Conservation (phyloP, 129 eudicot genomes). For the Artemisia argyi region DNA sequence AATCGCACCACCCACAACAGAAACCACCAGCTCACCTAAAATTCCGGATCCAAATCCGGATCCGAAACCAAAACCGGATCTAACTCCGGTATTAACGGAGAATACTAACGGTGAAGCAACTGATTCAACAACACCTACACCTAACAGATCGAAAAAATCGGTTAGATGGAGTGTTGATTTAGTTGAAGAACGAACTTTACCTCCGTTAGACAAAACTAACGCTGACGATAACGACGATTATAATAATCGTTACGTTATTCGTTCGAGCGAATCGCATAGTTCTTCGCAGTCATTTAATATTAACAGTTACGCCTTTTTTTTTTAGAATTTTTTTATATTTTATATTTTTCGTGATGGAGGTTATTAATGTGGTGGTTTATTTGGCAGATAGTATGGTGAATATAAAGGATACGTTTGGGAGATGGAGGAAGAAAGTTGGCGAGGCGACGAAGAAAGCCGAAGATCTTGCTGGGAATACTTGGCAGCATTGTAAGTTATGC, state of each 20-base stretch:
- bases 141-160: constrained; percentile 61
- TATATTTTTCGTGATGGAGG: no score
- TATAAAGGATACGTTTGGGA: constrained; percentile 74
- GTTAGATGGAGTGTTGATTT: constrained; percentile 82
- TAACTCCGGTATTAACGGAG: constrained; percentile 11
- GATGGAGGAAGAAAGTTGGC: constrained; percentile 88
- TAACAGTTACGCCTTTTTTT: constrained; percentile 44
- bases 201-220: constrained; percentile 28
- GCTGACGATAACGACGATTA: constrained; percentile 28
- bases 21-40: constrained; percentile 27
- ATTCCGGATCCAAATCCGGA: constrained; percentile 29
- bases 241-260: constrained; percentile 51
- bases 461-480: constrained; percentile 89
- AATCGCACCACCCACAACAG: constrained; percentile 11
- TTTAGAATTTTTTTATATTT: no score
- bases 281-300: constrained; percentile 48
- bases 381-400: constrained; percentile 60
- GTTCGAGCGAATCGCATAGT: constrained; percentile 27
- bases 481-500: constrained; percentile 80
- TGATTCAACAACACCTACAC: constrained; percentile 26
- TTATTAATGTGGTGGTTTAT: not conserved
- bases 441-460: constrained; percentile 91
- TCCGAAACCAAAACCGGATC: constrained; percentile 14
- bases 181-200: constrained; percentile 57
- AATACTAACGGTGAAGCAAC: constrained; percentile 17